phyloP scores from a whole-genome alignment of 768 basidiomycete species.

The Naganishia antarctica region DNA sequence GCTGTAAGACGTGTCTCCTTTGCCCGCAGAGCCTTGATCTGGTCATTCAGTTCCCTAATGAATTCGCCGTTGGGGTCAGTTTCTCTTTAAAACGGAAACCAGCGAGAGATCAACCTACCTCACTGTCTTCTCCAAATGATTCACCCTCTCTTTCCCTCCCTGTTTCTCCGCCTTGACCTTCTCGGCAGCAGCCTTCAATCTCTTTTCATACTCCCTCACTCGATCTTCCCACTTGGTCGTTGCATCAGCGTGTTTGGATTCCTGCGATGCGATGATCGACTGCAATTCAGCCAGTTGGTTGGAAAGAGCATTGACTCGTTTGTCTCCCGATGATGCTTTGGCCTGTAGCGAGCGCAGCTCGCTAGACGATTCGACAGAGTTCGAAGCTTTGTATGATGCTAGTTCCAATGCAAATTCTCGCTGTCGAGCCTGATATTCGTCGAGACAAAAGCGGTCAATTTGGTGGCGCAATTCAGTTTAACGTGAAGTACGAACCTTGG shows the following conservation, averaged over 20 bases:
- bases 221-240: slow-evolving; percentile 90
- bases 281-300: slow-evolving; percentile 80
- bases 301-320: slow-evolving; percentile 74
- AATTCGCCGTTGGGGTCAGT: background rate
- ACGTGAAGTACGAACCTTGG: slow-evolving; percentile 60
- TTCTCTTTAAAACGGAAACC: background rate
- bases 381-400: slow-evolving; percentile 59
- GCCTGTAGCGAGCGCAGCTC: slow-evolving; percentile 67
- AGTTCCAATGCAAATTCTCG: slow-evolving; percentile 70
- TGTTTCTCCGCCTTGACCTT: slow-evolving; percentile 88
- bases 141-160: slow-evolving; percentile 71
- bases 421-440: slow-evolving; percentile 69
- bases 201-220: slow-evolving; percentile 84
- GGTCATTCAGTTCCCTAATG: slow-evolving; percentile 14
- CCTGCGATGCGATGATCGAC: slow-evolving; percentile 71
- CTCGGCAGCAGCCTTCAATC: slow-evolving; percentile 78
- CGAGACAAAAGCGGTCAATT: background rate
- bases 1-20: slow-evolving; percentile 14
- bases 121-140: slow-evolving; percentile 47
- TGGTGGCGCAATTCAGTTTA: background rate
- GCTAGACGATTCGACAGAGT: slow-evolving; percentile 57
- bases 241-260: slow-evolving; percentile 64
- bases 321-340: slow-evolving; percentile 77
- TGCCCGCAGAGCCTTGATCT: slow-evolving; percentile 7
- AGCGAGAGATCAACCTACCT: slow-evolving; percentile 31